Base-by-base conservation (phyloP, 495 filamentous ascomycete species). In the Xylaria bambusicola region DNA sequence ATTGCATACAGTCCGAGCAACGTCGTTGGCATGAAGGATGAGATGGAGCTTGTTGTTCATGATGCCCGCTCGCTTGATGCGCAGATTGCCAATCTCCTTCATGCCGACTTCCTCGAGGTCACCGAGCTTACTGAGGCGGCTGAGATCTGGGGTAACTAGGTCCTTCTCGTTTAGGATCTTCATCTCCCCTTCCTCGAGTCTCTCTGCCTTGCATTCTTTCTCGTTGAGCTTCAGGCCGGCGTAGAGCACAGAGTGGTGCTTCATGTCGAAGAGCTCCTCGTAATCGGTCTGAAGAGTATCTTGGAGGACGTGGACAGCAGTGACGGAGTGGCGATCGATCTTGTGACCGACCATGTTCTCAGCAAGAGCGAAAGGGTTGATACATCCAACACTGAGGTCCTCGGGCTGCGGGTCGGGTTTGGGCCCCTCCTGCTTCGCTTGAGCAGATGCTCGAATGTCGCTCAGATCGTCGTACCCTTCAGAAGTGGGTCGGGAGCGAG, bases 201-300 rank as follows among this genome's bases (percentile, higher is more conserved):
- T 46, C 65, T 73, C 71, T 33, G 71, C 73, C 59, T 24, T 50
- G 38, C 70, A 62, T 20, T 63, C 61, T 23, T 68, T 29, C 47
- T 67, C 59, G 58, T 71, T 73, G 51, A 76, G 60, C 62, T 68
- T 66, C 5, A 72, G 52, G 26, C 73, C 73, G 7, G 73, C 73
- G 45, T 65, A 74, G 13, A 76, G 63, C 18, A 73, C 61, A 12
- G 72, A 72, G 40, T 68, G 49, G 63, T 72, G 68, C 61, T 70
- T 73, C 62, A 75, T 41, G 66, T 76, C 73, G 48, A 76, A 76
- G 18, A 75, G 69, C 61, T 76, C 73, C 35, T 75, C 72, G 58
- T 76, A 76, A 56, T 76, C 72, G 20, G 71, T 75, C 66, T 76
- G 72, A 9, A 76, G 66, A 21, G 70, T 62, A 52, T 72, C 68